Conservation (phyloP, 331 rosid species). For the Pyrus hybrid region DNA sequence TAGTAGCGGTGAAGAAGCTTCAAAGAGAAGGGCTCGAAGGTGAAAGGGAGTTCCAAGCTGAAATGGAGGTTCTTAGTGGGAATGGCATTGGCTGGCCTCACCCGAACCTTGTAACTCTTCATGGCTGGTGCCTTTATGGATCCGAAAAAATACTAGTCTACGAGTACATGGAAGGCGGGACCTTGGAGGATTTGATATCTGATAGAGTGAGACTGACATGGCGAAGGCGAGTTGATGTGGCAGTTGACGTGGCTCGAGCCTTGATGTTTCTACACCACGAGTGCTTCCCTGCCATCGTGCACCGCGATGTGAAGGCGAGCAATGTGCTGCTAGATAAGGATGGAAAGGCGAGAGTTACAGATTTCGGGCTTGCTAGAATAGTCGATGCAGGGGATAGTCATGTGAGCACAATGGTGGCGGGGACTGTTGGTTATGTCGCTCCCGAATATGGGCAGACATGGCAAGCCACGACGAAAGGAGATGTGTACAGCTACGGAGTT, state of each 20-base stretch:
- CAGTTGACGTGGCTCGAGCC: constrained; percentile 77
- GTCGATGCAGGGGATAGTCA: constrained; percentile 84
- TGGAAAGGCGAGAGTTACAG: constrained; percentile 79
- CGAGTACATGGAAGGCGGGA: constrained; percentile 90
- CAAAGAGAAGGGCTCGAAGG: constrained; percentile 79
- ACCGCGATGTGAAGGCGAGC: constrained; percentile 91
- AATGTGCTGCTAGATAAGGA: constrained; percentile 70
- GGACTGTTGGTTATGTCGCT: constrained; percentile 92
- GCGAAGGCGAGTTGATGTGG: constrained; percentile 57
- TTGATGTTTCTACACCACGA: constrained; percentile 78
- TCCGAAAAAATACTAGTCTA: constrained; percentile 66
- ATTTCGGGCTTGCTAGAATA: constrained; percentile 80
- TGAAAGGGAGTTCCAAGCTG: constrained; percentile 84
- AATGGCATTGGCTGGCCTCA: constrained; percentile 85
- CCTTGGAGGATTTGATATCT: constrained; percentile 64
- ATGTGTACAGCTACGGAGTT: constrained; percentile 88
- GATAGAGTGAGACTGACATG: constrained; percentile 51
- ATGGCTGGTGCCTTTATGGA: constrained; percentile 79
- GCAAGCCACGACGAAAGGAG: constrained; percentile 92
- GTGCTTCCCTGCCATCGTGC: constrained; percentile 72
- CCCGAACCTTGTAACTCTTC: constrained; percentile 82
- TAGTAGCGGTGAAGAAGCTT: constrained; percentile 93
- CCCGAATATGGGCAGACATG: constrained; percentile 94
- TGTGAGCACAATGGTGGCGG: constrained; percentile 94
- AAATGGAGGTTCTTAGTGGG: constrained; percentile 84